Evolutionary conservation across 2,329 filamentous ascomycete species (phyloP).

Genomic region (Lasiodiplodia sp.): DNA sequence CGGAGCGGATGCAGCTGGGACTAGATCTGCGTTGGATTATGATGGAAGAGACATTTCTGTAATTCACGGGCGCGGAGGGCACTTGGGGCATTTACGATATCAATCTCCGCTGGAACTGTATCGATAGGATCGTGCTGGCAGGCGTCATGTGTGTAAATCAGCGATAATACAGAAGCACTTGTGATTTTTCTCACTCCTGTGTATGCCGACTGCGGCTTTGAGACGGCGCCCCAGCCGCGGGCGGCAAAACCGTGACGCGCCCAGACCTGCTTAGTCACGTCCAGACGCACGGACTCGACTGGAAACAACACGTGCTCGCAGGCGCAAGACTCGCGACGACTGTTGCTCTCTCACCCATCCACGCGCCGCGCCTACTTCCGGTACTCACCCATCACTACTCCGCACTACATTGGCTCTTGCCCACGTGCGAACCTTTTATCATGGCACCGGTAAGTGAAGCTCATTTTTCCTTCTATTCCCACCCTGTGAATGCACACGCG

Average conservation of each 20-base stretch:
- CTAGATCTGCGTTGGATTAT: slow-evolving; percentile 1
- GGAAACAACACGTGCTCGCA: slow-evolving; percentile 16
- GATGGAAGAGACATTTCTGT: slow-evolving; percentile 13
- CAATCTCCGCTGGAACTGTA: slow-evolving; percentile 27
- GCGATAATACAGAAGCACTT: slow-evolving; percentile 16
- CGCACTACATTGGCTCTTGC: neutral
- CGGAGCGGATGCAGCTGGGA: slow-evolving; percentile 10
- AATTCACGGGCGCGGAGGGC: slow-evolving; percentile 14
- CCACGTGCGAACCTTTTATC: neutral
- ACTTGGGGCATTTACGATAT: slow-evolving; percentile 18
- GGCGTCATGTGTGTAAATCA: slow-evolving; percentile 20
- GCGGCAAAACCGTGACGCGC: neutral
- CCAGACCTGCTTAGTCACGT: slow-evolving; percentile 8
- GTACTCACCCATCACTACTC: slow-evolving; percentile 1
- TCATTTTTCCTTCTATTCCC: neutral
- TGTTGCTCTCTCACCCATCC: slow-evolving; percentile 10
- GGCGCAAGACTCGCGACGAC: slow-evolving; percentile 20
- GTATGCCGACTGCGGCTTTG: neutral
- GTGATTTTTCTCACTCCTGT: neutral
- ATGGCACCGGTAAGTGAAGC: slow-evolving; percentile 19
- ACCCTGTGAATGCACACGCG: neutral
- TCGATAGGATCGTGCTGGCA: slow-evolving; percentile 17
- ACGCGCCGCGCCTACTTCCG: slow-evolving; percentile 2
- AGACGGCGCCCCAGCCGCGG: slow-evolving; percentile 1
- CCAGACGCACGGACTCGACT: neutral